Conservation (phyloP, 2,329 filamentous ascomycete species). For the Elsinoe arachidis region DNA sequence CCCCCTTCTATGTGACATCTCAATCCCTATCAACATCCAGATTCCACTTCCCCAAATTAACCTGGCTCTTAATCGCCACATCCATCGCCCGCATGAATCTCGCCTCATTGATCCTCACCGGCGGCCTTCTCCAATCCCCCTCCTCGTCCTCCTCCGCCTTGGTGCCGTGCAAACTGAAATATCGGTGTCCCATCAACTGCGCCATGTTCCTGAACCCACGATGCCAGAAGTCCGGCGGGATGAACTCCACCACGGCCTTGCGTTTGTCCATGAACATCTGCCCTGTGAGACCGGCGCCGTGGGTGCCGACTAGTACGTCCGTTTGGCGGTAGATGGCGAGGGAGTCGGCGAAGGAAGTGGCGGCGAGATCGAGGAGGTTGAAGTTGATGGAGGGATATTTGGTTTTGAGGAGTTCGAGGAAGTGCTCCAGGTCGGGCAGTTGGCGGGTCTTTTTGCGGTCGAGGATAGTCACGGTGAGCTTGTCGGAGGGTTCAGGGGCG, state of each 20-base stretch:
- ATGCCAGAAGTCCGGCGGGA: conserved; percentile 13
- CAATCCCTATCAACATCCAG: conserved; percentile 9
- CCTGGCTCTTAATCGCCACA: conserved; percentile 9
- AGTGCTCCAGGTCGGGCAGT: conserved; percentile 11
- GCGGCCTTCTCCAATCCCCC: conserved; percentile 9
- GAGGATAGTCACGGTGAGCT: conserved; percentile 11
- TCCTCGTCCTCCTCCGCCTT: conserved; percentile 4
- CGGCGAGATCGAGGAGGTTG: conserved; percentile 14
- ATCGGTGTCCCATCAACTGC: conserved; percentile 6
- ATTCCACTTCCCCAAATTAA: conserved; percentile 8
- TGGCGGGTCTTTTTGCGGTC: conserved; percentile 10
- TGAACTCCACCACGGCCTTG: conserved; percentile 11
- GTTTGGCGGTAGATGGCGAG: conserved; percentile 15
- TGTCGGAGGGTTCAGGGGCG: conserved; percentile 4
- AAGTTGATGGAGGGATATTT: conserved; percentile 7
- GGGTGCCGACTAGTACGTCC: conserved; percentile 11
- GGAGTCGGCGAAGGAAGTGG: conserved; percentile 18
- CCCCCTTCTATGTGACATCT: neutral
- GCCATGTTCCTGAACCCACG: conserved; percentile 12
- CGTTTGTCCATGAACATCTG: conserved; percentile 12
- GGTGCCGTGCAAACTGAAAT: conserved; percentile 8
- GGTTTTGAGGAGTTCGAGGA: conserved; percentile 3
- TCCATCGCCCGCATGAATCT: conserved; percentile 12
- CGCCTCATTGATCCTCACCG: conserved; percentile 1
- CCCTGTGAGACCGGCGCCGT: conserved; percentile 13